Conservation (phyloP, 139 green algal species). For the Auxenochlorella protothecoides region DNA sequence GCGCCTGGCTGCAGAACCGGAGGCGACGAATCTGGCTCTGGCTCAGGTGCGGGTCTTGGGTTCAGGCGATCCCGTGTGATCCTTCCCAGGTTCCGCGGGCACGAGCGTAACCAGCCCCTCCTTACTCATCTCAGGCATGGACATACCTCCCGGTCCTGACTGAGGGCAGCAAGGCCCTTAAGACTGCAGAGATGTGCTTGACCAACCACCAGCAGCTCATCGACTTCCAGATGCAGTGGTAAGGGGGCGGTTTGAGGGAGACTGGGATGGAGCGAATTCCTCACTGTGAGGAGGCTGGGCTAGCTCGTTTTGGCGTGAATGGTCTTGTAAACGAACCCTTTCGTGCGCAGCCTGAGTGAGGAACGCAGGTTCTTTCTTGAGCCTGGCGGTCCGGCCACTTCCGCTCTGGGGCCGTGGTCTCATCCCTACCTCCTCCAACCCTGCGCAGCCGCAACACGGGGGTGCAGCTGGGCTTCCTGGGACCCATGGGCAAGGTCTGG, state of each 20-base stretch:
- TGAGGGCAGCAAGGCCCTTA: slow-evolving; percentile 18
- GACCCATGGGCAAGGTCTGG: slow-evolving; percentile 33
- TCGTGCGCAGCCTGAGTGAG: neutral
- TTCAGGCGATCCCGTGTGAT: neutral
- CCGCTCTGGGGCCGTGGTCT: neutral
- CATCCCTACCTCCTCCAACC: neutral
- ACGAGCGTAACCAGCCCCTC: too few relatives aligned
- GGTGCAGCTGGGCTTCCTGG: slow-evolving; percentile 5
- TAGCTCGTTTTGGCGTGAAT: neutral
- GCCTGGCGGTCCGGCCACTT: neutral
- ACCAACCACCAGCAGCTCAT: slow-evolving; percentile 5
- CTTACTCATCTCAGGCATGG: slow-evolving; percentile 6
- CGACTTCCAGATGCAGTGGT: slow-evolving; percentile 18
- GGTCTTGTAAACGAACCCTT: neutral
- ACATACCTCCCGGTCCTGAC: slow-evolving; percentile 27
- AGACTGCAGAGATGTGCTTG: slow-evolving; percentile 24
- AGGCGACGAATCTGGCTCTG: slow-evolving; percentile 7
- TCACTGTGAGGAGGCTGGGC: neutral
- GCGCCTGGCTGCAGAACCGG: slow-evolving; percentile 3
- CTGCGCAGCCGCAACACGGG: slow-evolving; percentile 5
- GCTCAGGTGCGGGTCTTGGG: slow-evolving; percentile 9
- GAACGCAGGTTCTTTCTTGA: neutral
- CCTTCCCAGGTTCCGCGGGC: neutral
- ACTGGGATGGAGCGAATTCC: neutral
- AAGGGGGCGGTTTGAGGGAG: neutral